A percentile compares a stretch with the other conserved stretches of the same genome.
Conservation (phyloP, 208 protist genomes). For the Trypanosoma platydactyli region DNA sequence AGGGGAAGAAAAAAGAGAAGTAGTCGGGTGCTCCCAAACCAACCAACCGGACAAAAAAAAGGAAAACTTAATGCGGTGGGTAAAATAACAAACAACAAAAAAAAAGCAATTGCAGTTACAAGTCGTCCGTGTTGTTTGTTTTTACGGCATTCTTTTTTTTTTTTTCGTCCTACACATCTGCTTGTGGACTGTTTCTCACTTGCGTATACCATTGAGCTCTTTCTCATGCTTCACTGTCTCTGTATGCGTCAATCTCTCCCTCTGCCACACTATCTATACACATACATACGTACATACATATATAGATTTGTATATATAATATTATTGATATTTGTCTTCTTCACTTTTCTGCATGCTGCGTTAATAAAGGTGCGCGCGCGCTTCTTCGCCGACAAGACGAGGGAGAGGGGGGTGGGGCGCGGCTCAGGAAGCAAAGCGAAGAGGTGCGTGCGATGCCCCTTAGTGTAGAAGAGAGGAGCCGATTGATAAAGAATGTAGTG, state of each 20-base stretch:
- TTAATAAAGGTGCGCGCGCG: too few relatives aligned
- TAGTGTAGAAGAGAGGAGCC: neutral
- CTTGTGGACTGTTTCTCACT: conserved; percentile 9
- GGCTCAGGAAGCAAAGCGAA: too few relatives aligned
- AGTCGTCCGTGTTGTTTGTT: conserved; percentile 8
- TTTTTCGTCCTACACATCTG: conserved; percentile 14
- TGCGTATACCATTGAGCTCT: conserved; percentile 3
- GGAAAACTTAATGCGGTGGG: too few relatives aligned
- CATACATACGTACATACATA: conserved; percentile 13
- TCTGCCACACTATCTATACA: neutral
- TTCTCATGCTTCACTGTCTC: conserved; percentile 26
- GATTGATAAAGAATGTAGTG: neutral
- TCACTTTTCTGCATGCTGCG: too few relatives aligned
- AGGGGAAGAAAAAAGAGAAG: too few relatives aligned
- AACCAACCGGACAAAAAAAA: too few relatives aligned
- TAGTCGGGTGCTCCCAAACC: too few relatives aligned
- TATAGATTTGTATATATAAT: conserved; percentile 3
- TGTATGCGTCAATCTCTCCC: conserved; percentile 8
- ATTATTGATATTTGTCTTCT: neutral
- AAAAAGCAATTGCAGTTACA: too few relatives aligned
- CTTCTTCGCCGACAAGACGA: neutral
- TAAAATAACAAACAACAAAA: too few relatives aligned
- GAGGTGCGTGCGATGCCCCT: neutral
- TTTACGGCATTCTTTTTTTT: conserved; percentile 24
- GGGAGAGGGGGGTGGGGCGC: neutral